These are phyloP conservation scores for Tetrahymena thermophila DNA, from an alignment of 73 alveolate species.

Conservation along the genomic window DNA sequence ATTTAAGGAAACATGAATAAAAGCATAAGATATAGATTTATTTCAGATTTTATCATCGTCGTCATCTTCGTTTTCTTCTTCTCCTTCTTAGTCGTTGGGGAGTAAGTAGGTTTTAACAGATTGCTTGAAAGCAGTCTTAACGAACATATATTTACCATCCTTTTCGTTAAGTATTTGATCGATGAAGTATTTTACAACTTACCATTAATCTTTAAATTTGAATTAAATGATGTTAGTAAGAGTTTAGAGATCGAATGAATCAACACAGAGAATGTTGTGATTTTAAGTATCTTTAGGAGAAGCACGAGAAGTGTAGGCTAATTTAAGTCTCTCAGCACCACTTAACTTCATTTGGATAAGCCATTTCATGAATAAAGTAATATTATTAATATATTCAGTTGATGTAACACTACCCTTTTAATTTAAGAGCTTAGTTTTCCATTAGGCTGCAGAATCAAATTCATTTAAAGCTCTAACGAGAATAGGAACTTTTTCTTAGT, in stretches of 20 bases:
- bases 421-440: neutral
- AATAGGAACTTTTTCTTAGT: neutral
- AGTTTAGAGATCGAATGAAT: neutral
- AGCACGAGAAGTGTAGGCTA: neutral
- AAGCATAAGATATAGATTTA: neutral
- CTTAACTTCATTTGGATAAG: neutral
- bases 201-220: neutral
- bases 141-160: neutral
- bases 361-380: neutral
- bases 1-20: neutral
- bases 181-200: neutral
- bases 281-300: neutral
- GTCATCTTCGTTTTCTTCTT: neutral
- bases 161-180: neutral
- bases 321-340: neutral
- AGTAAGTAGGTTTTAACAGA: neutral
- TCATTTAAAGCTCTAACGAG: neutral
- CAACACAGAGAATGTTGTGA: neutral
- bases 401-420: neutral
- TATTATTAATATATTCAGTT: neutral
- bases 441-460: neutral
- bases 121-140: neutral
- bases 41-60: neutral
- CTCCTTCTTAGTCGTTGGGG: neutral
- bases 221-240: neutral